Evolutionary conservation across 441 rosid genomes (phyloP).

Genomic region (Arabidopsis hybrid): DNA sequence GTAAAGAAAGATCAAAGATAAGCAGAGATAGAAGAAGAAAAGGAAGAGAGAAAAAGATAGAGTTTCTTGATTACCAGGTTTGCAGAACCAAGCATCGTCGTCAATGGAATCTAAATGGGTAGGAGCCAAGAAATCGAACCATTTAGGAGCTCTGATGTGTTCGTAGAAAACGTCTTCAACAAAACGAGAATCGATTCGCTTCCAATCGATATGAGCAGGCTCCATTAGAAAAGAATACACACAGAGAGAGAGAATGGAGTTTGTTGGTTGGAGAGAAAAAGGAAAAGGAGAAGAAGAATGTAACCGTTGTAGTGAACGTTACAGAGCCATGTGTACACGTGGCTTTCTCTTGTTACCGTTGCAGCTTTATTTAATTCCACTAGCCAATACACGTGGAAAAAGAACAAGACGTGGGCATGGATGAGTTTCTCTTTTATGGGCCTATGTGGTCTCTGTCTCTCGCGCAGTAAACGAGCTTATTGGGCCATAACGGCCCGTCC

Average conservation of each 20-base stretch:
- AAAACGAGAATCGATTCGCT: constrained; percentile 70
- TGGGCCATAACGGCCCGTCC: neutral
- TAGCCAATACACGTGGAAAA: constrained; percentile 13
- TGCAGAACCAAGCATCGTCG: constrained; percentile 87
- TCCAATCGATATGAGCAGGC: constrained; percentile 94
- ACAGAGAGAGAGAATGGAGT: constrained; percentile 26
- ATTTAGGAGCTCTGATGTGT: constrained; percentile 83
- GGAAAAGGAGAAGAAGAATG: constrained; percentile 35
- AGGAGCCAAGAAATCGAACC: constrained; percentile 74
- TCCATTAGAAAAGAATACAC: constrained; percentile 57
- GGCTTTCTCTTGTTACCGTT: constrained; percentile 47
- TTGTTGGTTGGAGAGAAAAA: constrained; percentile 22
- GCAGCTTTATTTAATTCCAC: constrained; percentile 36
- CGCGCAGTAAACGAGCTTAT: neutral
- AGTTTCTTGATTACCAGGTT: constrained; percentile 57
- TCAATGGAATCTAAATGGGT: constrained; percentile 43
- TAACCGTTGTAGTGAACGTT: constrained; percentile 54
- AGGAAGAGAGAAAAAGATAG: neutral
- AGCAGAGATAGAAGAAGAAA: neutral
- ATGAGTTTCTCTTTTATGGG: neutral
- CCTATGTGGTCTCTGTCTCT: neutral
- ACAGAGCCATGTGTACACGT: constrained; percentile 33
- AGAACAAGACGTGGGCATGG: neutral
- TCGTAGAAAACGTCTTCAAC: constrained; percentile 75
- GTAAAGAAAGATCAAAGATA: neutral